A percentile compares a stretch with the other conserved stretches of the same genome.
phyloP scores from a whole-genome alignment of 371 early-diverging fungal species.

The Saksenaea oblongispora region DNA sequence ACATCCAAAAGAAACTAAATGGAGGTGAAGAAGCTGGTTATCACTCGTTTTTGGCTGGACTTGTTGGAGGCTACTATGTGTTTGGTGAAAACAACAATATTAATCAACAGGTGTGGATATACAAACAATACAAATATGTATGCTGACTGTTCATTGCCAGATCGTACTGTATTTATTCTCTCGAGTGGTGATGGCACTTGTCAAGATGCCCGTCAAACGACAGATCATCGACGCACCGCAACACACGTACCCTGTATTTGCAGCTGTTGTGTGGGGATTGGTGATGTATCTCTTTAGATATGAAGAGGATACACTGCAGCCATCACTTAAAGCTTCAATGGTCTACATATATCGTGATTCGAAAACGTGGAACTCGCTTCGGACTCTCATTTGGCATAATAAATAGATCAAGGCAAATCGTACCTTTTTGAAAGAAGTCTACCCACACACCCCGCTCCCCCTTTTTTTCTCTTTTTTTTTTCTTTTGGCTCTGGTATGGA shows the following conservation, averaged over 20 bases:
- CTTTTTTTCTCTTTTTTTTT: too few species aligned
- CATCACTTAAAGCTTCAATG: slow-evolving; percentile 92
- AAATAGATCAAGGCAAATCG: slow-evolving; percentile 50
- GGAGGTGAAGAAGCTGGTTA: slow-evolving; percentile 73
- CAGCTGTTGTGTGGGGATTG: slow-evolving; percentile 93
- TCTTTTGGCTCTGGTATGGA: too few species aligned
- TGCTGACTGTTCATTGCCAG: slow-evolving; percentile 42
- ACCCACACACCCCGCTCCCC: too few species aligned
- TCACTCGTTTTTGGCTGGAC: slow-evolving; percentile 91
- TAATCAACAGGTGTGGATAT: slow-evolving; percentile 86
- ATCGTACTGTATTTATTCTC: slow-evolving; percentile 95
- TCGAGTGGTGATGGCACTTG: slow-evolving; percentile 84
- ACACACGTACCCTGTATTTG: slow-evolving; percentile 87
- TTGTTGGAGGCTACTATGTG: slow-evolving; percentile 94
- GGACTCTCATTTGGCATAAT: slow-evolving; percentile 87
- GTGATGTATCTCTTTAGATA: slow-evolving; percentile 95
- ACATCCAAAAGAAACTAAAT: slow-evolving; percentile 66
- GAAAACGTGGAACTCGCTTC: slow-evolving; percentile 76
- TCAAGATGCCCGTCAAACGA: slow-evolving; percentile 78
- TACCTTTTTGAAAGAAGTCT: not conserved
- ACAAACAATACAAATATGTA: not conserved
- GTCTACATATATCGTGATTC: slow-evolving; percentile 90
- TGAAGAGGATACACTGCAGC: slow-evolving; percentile 88
- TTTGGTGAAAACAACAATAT: slow-evolving; percentile 94
- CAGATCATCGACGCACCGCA: slow-evolving; percentile 72